phyloP scores from a whole-genome alignment of 306 rosid genomes.

The Alnus glutinosa region DNA sequence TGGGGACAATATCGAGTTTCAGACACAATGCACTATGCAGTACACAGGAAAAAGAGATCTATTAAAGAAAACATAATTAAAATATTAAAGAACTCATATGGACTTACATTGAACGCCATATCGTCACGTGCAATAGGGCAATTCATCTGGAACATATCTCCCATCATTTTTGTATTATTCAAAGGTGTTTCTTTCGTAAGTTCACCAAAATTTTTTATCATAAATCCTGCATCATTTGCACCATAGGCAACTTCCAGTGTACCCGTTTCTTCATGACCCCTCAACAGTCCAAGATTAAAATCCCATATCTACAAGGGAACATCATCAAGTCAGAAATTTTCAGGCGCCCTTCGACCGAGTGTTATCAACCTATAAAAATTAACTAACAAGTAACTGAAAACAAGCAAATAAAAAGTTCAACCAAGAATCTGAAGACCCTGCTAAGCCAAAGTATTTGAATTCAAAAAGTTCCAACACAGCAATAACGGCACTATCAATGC shows the following conservation, averaged over 20 bases:
- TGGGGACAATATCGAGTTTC: neutral
- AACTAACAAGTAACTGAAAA: neutral
- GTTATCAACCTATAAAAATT: neutral
- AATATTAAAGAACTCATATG: neutral
- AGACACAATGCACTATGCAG: neutral
- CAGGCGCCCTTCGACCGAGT: neutral
- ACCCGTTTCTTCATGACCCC: constrained; percentile 44
- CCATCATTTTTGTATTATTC: constrained; percentile 35
- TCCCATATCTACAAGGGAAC: constrained; percentile 63
- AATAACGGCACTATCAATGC: neutral
- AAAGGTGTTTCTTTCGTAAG: constrained; percentile 43
- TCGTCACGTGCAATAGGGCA: constrained; percentile 40
- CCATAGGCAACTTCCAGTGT: constrained; percentile 43
- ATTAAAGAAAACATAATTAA: neutral
- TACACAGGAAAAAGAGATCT: neutral
- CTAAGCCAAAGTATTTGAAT: neutral
- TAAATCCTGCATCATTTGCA: constrained; percentile 40
- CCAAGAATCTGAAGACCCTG: neutral
- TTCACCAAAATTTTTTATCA: constrained; percentile 45
- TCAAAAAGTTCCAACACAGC: too few relatives aligned
- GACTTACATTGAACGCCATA: constrained; percentile 44
- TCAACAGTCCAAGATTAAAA: constrained; percentile 48
- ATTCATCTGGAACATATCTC: constrained; percentile 43
- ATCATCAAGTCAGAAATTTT: constrained; percentile 8
- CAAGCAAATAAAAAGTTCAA: neutral